A percentile compares a stretch with the other conserved stretches of the same genome.
Evolutionary conservation across 2,329 filamentous ascomycete genomes (phyloP).

Genomic region (Apiospora marii): DNA sequence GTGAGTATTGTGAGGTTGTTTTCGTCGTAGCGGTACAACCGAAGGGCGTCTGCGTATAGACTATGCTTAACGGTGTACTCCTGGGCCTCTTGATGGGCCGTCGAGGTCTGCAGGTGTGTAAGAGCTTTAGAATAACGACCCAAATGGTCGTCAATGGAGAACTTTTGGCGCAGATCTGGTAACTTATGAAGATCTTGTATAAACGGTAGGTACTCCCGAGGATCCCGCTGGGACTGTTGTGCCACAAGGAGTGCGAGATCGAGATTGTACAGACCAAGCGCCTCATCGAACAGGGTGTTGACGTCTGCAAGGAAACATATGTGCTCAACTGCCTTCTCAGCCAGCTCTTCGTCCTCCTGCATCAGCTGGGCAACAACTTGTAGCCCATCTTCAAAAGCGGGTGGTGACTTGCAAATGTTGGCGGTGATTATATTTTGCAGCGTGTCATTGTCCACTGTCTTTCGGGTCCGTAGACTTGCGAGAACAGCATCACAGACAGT

Average conservation of each 20-base stretch:
- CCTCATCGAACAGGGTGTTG: conserved; percentile 88
- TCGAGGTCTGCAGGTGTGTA: conserved; percentile 74
- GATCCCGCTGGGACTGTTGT: conserved; percentile 95
- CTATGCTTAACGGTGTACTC: conserved; percentile 80
- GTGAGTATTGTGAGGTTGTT: conserved; percentile 73
- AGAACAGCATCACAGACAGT: conserved; percentile 87
- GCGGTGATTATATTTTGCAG: conserved; percentile 94
- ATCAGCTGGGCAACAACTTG: conserved; percentile 78
- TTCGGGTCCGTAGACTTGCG: conserved; percentile 66
- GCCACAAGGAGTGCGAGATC: conserved; percentile 90
- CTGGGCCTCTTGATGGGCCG: conserved; percentile 79
- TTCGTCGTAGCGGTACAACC: conserved; percentile 83
- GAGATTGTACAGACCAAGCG: conserved; percentile 89
- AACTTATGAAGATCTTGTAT: conserved; percentile 85
- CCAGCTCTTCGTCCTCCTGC: conserved; percentile 72
- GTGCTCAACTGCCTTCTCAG: conserved; percentile 91
- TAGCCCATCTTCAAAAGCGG: conserved; percentile 87
- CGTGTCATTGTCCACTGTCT: conserved; percentile 60
- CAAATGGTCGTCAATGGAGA: conserved; percentile 89
- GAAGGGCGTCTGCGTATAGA: conserved; percentile 80
- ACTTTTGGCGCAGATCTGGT: conserved; percentile 73
- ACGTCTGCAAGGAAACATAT: conserved; percentile 97
- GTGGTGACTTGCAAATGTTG: conserved; percentile 91
- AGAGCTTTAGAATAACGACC: conserved; percentile 80
- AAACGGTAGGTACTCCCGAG: conserved; percentile 93